phyloP scores from a whole-genome alignment of 1,284 basidiomycete genomes.

The Irpex rosettiformis region DNA sequence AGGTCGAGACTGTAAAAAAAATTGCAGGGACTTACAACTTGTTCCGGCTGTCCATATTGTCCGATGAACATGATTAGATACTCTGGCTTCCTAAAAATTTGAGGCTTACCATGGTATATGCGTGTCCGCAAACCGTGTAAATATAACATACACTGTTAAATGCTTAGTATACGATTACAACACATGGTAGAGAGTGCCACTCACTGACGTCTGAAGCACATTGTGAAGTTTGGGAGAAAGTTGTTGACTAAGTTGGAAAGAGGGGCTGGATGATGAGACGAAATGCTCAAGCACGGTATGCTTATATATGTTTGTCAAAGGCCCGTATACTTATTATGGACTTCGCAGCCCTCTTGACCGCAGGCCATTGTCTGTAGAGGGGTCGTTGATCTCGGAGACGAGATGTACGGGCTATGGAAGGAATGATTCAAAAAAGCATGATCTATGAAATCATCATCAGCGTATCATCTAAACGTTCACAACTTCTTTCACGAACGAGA shows the following conservation, averaged over 20 bases:
- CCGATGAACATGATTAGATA: too few species aligned
- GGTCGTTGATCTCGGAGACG: conserved; percentile 4
- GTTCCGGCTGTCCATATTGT: conserved; percentile 18
- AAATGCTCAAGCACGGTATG: too few species aligned
- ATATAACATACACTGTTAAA: conserved; percentile 17
- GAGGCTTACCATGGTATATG: conserved; percentile 15
- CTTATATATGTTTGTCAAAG: not conserved
- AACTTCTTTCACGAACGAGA: not conserved
- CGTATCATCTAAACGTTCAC: not conserved
- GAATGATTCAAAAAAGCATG: not conserved
- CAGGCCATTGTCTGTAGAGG: not conserved
- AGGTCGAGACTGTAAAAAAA: not conserved
- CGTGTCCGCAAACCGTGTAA: conserved; percentile 18
- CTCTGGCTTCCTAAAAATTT: too few species aligned
- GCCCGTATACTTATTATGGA: too few species aligned
- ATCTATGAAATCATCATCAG: not conserved
- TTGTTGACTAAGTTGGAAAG: not conserved
- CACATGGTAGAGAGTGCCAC: not conserved
- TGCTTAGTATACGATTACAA: not conserved
- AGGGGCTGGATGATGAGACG: not conserved
- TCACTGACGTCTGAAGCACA: conserved; percentile 20
- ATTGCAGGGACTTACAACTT: conserved; percentile 8
- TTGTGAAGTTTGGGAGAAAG: not conserved
- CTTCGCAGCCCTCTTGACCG: too few species aligned
- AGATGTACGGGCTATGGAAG: not conserved